Evolutionary conservation across 176 grass and related monocot species (phyloP).

Genomic region (Guadua angustifolia): DNA sequence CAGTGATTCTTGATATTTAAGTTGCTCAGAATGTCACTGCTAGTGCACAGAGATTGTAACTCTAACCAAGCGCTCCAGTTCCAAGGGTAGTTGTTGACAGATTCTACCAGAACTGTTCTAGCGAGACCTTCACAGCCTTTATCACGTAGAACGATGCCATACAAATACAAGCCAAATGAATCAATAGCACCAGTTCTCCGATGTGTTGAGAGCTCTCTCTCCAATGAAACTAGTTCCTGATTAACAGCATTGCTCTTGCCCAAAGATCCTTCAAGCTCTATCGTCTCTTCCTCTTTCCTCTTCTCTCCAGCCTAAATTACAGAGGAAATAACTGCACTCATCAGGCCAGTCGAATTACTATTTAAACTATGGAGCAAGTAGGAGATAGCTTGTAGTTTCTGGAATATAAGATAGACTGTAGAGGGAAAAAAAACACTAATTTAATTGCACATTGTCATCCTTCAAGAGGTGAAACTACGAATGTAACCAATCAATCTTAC

Average conservation of each 20-base stretch:
- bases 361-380: conserved; percentile 15
- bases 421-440: neutral
- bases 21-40: conserved; percentile 72
- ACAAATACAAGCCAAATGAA: conserved; percentile 86
- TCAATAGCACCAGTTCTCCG: conserved; percentile 81
- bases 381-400: neutral
- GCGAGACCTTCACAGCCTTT: conserved; percentile 77
- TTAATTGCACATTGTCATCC: conserved; percentile 5
- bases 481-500: neutral
- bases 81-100: conserved; percentile 94
- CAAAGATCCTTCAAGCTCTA: conserved; percentile 91
- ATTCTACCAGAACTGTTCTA: conserved; percentile 75
- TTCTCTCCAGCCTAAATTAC: conserved; percentile 81
- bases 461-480: conserved; percentile 11
- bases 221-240: conserved; percentile 78
- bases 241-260: conserved; percentile 83
- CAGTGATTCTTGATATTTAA: conserved; percentile 95
- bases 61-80: conserved; percentile 99
- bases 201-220: conserved; percentile 78
- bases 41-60: conserved; percentile 78
- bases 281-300: conserved; percentile 90
- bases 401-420: neutral
- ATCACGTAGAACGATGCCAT: conserved; percentile 85
- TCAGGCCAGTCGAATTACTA: conserved; percentile 21
- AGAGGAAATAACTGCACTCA: conserved; percentile 34